Conservation (phyloP, 148 eudicot genomes). For the Vaccinium darrowii region DNA sequence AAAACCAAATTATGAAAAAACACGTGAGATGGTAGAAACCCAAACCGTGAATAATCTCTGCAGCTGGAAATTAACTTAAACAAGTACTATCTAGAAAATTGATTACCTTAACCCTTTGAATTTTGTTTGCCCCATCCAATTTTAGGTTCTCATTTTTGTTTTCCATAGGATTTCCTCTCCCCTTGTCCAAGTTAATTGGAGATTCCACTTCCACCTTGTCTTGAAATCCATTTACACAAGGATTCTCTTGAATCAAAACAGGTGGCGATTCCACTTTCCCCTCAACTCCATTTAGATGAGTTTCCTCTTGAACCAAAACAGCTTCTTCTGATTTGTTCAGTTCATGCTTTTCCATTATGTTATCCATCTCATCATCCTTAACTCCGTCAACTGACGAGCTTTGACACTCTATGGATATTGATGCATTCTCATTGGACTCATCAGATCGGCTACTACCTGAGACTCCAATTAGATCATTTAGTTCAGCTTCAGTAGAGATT, state of each 20-base stretch:
- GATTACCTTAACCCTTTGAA: conserved; percentile 48
- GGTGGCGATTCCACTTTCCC: conserved; percentile 33
- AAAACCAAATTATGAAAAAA: conserved; percentile 18
- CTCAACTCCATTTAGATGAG: conserved; percentile 23
- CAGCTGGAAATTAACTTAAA: not conserved
- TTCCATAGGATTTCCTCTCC: conserved; percentile 12
- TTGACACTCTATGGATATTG: conserved; percentile 22
- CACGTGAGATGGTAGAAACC: not conserved
- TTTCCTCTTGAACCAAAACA: conserved; percentile 35
- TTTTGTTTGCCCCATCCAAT: conserved; percentile 25
- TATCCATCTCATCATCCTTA: conserved; percentile 38
- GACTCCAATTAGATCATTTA: not conserved
- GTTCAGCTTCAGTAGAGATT: conserved; percentile 16
- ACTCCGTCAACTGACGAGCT: conserved; percentile 21
- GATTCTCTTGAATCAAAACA: conserved; percentile 32
- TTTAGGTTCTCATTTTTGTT: conserved; percentile 29
- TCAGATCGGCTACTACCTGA: conserved; percentile 17
- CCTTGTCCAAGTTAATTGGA: conserved; percentile 31
- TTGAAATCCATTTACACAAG: conserved; percentile 24
- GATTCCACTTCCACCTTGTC: conserved; percentile 31
- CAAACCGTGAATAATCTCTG: conserved; percentile 18
- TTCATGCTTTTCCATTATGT: conserved; percentile 14
- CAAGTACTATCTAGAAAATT: conserved; percentile 1
- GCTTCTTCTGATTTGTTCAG: conserved; percentile 29
- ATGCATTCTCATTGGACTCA: conserved; percentile 26